Evolutionary conservation across 2,329 filamentous ascomycete species (phyloP).

Genomic region (Epichloe aotearoae): DNA sequence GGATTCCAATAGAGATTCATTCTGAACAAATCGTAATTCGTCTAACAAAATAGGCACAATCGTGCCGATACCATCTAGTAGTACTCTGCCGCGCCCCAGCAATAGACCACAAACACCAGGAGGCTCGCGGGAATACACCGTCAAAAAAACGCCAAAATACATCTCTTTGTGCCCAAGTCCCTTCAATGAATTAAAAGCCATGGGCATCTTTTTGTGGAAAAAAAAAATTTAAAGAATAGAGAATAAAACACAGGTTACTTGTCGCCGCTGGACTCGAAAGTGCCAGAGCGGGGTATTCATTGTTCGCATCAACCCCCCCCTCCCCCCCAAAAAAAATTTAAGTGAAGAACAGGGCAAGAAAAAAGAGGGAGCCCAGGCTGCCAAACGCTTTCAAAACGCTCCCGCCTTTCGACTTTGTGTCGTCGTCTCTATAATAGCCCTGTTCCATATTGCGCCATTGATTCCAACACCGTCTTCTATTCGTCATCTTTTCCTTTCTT

Average conservation of each 20-base stretch:
- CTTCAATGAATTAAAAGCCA: too few relatives aligned
- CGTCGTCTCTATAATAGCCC: background rate
- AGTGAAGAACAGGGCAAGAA: background rate
- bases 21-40: too few relatives aligned
- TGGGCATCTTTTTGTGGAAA: too few relatives aligned
- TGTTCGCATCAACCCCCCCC: background rate
- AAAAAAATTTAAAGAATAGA: too few relatives aligned
- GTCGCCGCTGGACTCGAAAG: conserved; percentile 2
- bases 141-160: too few relatives aligned
- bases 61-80: too few relatives aligned
- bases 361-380: background rate
- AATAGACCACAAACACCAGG: too few relatives aligned
- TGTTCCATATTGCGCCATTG: conserved; percentile 1
- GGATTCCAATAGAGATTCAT: too few relatives aligned
- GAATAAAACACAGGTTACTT: background rate
- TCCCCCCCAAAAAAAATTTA: background rate
- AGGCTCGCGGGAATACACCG: too few relatives aligned
- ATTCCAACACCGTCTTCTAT: background rate
- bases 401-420: background rate
- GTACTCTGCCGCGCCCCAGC: too few relatives aligned
- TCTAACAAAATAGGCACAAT: too few relatives aligned
- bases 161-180: too few relatives aligned
- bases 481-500: background rate
- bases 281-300: conserved; percentile 5
- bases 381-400: background rate